A percentile compares a stretch with the other conserved stretches of the same genome.
Conservation (phyloP, 148 eudicot species). For the Rhododendron ferrugineum region DNA sequence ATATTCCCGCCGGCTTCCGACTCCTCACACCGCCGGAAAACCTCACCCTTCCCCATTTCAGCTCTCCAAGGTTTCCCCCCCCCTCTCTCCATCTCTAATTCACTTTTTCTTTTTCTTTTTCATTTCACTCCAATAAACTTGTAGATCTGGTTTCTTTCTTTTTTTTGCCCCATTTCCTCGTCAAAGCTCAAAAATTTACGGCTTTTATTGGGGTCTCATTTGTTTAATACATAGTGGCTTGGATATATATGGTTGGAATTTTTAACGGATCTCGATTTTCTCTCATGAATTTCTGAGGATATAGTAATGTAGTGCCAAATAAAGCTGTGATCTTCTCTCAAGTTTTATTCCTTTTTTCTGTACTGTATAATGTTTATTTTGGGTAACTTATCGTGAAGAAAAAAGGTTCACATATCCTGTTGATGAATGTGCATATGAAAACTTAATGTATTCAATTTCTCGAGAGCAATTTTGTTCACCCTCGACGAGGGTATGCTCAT, state of each 20-base stretch:
- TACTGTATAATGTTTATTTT: background rate
- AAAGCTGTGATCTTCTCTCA: background rate
- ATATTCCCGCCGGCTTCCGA: background rate
- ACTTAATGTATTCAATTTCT: background rate
- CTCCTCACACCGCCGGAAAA: background rate
- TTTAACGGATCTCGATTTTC: slow-evolving; percentile 4
- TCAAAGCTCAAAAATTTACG: background rate
- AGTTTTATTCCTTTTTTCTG: background rate
- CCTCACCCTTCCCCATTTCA: background rate
- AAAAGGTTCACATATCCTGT: background rate
- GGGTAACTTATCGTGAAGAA: background rate
- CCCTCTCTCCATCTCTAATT: background rate
- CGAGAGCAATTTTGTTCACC: background rate
- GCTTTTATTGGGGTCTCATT: background rate
- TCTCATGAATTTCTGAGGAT: background rate
- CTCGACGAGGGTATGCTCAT: background rate
- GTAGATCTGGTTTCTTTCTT: slow-evolving; percentile 14
- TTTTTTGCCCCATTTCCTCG: background rate
- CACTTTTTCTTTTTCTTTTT: background rate
- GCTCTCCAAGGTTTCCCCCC: background rate
- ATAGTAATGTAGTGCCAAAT: background rate
- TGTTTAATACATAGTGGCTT: background rate
- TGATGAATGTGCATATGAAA: background rate
- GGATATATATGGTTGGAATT: background rate
- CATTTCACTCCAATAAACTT: background rate